Conservation (phyloP, 2,329 filamentous ascomycete species). For the Ceratocystis variospora region DNA sequence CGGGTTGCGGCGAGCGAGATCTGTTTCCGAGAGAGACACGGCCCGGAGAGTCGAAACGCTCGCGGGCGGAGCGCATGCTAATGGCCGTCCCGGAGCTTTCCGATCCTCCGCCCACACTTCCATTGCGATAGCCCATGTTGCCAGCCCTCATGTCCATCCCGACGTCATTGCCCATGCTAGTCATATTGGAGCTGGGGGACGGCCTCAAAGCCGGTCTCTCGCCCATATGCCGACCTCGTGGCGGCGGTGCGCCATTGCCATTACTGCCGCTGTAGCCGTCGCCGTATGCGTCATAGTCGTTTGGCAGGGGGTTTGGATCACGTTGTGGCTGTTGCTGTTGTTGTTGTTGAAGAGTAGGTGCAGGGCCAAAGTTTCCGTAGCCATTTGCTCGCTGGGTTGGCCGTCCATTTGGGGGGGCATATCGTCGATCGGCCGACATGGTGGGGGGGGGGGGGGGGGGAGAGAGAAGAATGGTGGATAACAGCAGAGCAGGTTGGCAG, state of each 20-base stretch:
- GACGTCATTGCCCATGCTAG: background rate
- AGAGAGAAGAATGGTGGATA: too few relatives aligned
- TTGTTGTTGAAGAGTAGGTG: slow-evolving; percentile 2
- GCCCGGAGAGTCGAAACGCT: slow-evolving; percentile 15
- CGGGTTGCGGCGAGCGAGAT: slow-evolving; percentile 16
- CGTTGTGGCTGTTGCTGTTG: background rate
- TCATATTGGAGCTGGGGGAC: background rate
- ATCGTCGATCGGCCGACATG: slow-evolving; percentile 18
- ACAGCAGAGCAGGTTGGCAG: too few relatives aligned
- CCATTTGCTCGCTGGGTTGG: slow-evolving; percentile 26
- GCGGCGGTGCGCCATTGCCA: slow-evolving; percentile 8
- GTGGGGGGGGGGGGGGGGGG: background rate
- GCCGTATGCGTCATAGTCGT: slow-evolving; percentile 39
- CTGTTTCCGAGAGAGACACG: slow-evolving; percentile 11
- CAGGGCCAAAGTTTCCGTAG: slow-evolving; percentile 32
- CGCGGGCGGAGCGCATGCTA: slow-evolving; percentile 16
- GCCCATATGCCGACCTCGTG: slow-evolving; percentile 14
- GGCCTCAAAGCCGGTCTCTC: slow-evolving; percentile 13
- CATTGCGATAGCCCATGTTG: slow-evolving; percentile 12
- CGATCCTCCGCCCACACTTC: slow-evolving; percentile 14
- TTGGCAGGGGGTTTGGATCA: slow-evolving; percentile 21
- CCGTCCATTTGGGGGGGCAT: slow-evolving; percentile 9
- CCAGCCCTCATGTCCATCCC: slow-evolving; percentile 14
- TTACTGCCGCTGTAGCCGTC: slow-evolving; percentile 32
- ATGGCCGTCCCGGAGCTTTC: slow-evolving; percentile 13